These are phyloP conservation scores for Allium sativum DNA, from an alignment of 106 monocot genomes.

Conservation along the genomic window DNA sequence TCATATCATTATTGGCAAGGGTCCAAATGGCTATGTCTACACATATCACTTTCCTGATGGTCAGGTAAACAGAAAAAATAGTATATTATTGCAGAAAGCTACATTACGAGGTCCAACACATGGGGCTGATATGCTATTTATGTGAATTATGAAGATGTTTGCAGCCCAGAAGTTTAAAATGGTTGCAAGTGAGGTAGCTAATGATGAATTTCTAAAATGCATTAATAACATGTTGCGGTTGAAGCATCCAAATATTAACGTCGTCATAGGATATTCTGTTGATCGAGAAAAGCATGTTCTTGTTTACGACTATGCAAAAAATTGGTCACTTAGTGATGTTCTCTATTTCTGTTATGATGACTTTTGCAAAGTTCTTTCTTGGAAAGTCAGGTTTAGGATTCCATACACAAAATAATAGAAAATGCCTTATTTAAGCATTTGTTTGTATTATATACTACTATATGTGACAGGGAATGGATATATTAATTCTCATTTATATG, in stretches of 20 bases:
- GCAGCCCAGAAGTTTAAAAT: conserved; percentile 56
- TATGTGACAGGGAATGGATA: too few relatives aligned
- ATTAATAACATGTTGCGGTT: conserved; percentile 26
- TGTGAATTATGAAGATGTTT: conserved; percentile 24
- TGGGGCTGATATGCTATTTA: neutral
- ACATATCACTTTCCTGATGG: conserved; percentile 49
- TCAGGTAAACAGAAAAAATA: conserved; percentile 26
- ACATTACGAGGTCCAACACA: neutral
- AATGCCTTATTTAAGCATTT: too few relatives aligned
- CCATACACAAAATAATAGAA: too few relatives aligned
- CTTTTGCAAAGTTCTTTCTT: conserved; percentile 31
- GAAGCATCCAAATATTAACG: conserved; percentile 42
- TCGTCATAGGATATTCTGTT: conserved; percentile 46
- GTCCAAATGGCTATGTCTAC: conserved; percentile 35
- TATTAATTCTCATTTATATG: too few relatives aligned
- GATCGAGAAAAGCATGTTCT: conserved; percentile 38
- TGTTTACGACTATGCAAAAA: conserved; percentile 45
- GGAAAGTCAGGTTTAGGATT: conserved; percentile 44
- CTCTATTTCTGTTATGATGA: conserved; percentile 17
- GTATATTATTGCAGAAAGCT: neutral
- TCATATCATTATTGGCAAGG: conserved; percentile 52
- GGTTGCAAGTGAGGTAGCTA: conserved; percentile 27
- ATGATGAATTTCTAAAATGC: conserved; percentile 54
- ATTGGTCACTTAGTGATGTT: conserved; percentile 44
- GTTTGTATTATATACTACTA: too few relatives aligned